phyloP scores from a whole-genome alignment of 2,329 filamentous ascomycete species.

The Claviceps quebecensis region DNA sequence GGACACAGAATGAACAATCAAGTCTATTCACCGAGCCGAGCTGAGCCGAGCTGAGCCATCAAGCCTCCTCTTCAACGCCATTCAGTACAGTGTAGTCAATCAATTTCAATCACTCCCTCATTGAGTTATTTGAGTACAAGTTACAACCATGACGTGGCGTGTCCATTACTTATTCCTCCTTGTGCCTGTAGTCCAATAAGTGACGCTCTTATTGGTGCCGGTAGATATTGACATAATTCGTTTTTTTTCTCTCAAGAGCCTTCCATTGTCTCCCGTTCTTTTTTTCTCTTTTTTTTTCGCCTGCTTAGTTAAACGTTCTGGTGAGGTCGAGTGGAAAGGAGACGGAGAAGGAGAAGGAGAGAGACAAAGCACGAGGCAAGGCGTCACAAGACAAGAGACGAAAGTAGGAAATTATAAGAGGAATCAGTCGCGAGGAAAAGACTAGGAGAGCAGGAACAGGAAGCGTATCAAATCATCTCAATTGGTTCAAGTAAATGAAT shows the following conservation, averaged over 20 bases:
- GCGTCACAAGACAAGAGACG: too few species aligned
- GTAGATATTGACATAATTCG: background rate
- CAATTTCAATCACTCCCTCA: background rate
- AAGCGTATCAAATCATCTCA: too few species aligned
- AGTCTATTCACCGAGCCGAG: too few species aligned
- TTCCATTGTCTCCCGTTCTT: background rate
- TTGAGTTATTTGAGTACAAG: background rate
- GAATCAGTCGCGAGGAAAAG: too few species aligned
- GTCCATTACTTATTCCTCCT: background rate
- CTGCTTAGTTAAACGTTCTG: background rate
- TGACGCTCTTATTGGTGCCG: background rate
- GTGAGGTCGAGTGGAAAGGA: too few species aligned
- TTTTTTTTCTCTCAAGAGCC: background rate
- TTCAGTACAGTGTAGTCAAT: background rate
- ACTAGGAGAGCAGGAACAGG: too few species aligned
- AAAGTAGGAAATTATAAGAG: too few species aligned
- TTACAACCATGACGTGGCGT: background rate
- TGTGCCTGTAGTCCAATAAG: background rate
- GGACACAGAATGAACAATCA: too few species aligned
- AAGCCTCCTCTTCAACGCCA: background rate
- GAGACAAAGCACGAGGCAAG: background rate
- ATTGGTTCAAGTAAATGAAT: too few species aligned
- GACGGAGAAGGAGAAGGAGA: background rate
- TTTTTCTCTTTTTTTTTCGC: background rate
- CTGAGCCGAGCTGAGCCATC: background rate